Base-by-base conservation (phyloP, 495 filamentous ascomycete species). In the Penicillium paxilli region DNA sequence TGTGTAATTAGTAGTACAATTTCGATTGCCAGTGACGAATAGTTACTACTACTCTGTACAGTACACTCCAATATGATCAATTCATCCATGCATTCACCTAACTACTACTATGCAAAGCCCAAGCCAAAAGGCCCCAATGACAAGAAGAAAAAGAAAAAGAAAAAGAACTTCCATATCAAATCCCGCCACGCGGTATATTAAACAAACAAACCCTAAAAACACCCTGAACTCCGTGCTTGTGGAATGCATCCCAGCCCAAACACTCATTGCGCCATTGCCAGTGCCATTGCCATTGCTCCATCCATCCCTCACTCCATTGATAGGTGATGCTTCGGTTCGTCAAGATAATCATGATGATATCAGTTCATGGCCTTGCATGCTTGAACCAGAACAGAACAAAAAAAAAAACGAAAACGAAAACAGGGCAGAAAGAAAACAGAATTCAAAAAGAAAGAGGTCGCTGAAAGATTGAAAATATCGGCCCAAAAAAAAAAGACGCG, bases 171-270 rank as follows among this genome's bases (percentile, higher is more conserved):
- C 21, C 40, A 45, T 28, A 53, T 50, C 28, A 25, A 49, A 46
- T 48, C 48, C 30, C 54, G 9, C 26, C 53, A 12, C 45, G 35
- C 47, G 52, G 58, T 56, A 60, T 56, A 60, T 60, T 50, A 53
- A 45, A 54, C 30, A 55, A 21, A n/a, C n/a, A n/a, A 23, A 49
- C 44, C 52, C 33, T n/a, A n/a, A n/a, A n/a, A 52, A 60, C 54
- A 58, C 51, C 58, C 37, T 11, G 25, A 58, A 62, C 51, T 50
- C 47, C 59, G 16, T 51, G 59, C 59, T 58, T 61, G 54, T 40
- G 33, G 47, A 58, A 61, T n/a, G n/a, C n/a, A n/a, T n/a, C n/a
- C n/a, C n/a, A n/a, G n/a, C n/a, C n/a, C n/a, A n/a, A n/a, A n/a
- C n/a, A n/a, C n/a, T n/a, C n/a, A n/a, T n/a, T n/a, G n/a, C n/a